Percentiles rank a stretch among this genome's conserved stretches.
Conservation (phyloP, 2,329 filamentous ascomycete genomes). For the Colletotrichum paranaense region DNA sequence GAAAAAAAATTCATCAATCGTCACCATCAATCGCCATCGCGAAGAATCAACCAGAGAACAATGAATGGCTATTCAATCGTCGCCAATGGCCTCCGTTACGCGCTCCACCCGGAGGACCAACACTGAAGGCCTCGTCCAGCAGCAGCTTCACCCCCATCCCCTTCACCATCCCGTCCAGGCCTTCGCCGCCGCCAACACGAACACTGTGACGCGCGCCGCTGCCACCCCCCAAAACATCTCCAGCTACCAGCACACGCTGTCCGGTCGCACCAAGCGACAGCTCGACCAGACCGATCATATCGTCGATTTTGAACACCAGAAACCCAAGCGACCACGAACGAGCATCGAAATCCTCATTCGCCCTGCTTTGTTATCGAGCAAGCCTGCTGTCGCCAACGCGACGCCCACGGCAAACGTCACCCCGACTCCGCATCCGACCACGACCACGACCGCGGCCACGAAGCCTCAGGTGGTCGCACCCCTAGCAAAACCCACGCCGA, state of each 20-base stretch:
- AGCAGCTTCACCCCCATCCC: constrained; percentile 39
- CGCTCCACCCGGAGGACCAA: constrained; percentile 59
- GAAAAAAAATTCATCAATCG: constrained; percentile 22
- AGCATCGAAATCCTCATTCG: constrained; percentile 61
- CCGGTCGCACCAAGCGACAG: constrained; percentile 60
- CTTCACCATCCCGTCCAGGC: constrained; percentile 35
- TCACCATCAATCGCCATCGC: constrained; percentile 28
- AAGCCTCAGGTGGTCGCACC: constrained; percentile 22
- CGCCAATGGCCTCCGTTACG: constrained; percentile 63
- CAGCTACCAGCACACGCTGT: constrained; percentile 46
- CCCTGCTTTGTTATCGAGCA: constrained; percentile 39
- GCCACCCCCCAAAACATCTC: constrained; percentile 45
- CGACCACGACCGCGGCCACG: constrained; percentile 30
- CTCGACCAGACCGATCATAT: constrained; percentile 53
- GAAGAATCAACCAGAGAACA: constrained; percentile 35
- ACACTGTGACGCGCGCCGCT: constrained; percentile 43
- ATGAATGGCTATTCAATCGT: constrained; percentile 43
- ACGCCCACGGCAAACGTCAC: constrained; percentile 25
- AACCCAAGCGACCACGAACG: constrained; percentile 63
- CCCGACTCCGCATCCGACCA: constrained; percentile 29
- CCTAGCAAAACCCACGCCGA: constrained; percentile 20
- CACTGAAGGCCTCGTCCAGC: constrained; percentile 52
- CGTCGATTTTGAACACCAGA: constrained; percentile 56
- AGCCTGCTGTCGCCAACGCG: constrained; percentile 34
- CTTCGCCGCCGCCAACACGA: constrained; percentile 42